Evolutionary conservation across 2,329 filamentous ascomycete species (phyloP).

Genomic region (Drechslera avenae): DNA sequence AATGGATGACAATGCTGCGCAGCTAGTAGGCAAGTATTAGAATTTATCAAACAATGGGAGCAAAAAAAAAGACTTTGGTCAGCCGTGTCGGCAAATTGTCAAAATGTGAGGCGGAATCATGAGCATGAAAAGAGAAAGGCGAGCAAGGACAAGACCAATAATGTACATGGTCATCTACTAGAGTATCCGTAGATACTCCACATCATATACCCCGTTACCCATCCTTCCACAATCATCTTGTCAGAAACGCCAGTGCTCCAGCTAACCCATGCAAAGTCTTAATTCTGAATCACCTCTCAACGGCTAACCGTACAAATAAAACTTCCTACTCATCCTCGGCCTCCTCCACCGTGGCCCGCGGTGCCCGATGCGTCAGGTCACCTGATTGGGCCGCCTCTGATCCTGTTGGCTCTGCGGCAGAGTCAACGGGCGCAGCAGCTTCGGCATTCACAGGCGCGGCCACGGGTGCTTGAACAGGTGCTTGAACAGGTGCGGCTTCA

Average conservation of each 20-base stretch:
- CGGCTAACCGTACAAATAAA: background rate
- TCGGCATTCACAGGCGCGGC: background rate
- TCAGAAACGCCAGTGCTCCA: background rate
- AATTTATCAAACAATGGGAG: no score
- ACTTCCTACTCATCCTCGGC: slow-evolving; percentile 39
- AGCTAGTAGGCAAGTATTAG: no score
- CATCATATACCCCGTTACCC: background rate
- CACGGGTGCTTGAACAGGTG: slow-evolving; percentile 13
- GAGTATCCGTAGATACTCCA: no score
- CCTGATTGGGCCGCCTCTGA: slow-evolving; percentile 29
- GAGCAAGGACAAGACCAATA: no score
- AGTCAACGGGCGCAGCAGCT: slow-evolving; percentile 23
- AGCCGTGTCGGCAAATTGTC: no score
- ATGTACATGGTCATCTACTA: no score
- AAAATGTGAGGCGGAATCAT: no score
- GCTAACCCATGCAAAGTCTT: slow-evolving; percentile 13
- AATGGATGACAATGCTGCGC: no score
- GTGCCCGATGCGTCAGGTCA: slow-evolving; percentile 34
- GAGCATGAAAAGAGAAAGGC: no score
- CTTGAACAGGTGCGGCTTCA: slow-evolving; percentile 29
- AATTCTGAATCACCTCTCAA: background rate
- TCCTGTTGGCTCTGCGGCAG: slow-evolving; percentile 39
- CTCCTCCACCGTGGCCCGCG: slow-evolving; percentile 46
- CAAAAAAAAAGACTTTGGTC: no score
- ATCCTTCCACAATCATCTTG: background rate